Percentiles rank a stretch among this genome's conserved stretches.
Conservation (phyloP, 441 rosid species). For the Cnidoscolus chayamansa region DNA sequence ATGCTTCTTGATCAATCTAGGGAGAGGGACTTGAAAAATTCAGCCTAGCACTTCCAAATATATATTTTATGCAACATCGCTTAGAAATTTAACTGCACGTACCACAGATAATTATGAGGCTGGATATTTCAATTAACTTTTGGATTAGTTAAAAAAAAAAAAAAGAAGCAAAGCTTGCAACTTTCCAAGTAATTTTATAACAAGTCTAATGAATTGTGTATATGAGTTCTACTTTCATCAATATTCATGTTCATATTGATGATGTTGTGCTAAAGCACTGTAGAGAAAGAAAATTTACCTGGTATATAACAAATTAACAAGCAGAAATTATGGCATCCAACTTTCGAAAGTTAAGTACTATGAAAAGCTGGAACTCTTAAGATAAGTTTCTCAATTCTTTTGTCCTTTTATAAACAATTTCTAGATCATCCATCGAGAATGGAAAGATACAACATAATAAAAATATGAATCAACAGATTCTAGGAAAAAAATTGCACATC, state of each 20-base stretch:
- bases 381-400: not conserved
- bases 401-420: not conserved
- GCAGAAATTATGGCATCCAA: not conserved
- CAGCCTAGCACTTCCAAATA: not conserved
- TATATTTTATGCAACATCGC: not conserved
- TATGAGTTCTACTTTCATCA: not conserved
- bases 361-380: not conserved
- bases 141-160: not conserved
- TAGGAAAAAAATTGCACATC: not conserved
- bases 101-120: not conserved
- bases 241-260: not conserved
- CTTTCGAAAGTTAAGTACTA: not conserved
- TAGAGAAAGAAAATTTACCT: not conserved
- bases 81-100: not conserved
- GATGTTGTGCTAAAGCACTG: not conserved
- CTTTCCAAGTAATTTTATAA: not conserved
- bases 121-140: not conserved
- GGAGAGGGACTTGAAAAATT: not conserved
- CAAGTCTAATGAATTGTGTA: not conserved
- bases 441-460: not conserved
- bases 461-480: conserved; percentile 1
- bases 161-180: not conserved
- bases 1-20: not conserved
- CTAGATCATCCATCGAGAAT: conserved; percentile 9
- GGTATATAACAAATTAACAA: not conserved